Evolutionary conservation across 2,329 filamentous ascomycete species (phyloP).

Genomic region (Claviceps maximensis): DNA sequence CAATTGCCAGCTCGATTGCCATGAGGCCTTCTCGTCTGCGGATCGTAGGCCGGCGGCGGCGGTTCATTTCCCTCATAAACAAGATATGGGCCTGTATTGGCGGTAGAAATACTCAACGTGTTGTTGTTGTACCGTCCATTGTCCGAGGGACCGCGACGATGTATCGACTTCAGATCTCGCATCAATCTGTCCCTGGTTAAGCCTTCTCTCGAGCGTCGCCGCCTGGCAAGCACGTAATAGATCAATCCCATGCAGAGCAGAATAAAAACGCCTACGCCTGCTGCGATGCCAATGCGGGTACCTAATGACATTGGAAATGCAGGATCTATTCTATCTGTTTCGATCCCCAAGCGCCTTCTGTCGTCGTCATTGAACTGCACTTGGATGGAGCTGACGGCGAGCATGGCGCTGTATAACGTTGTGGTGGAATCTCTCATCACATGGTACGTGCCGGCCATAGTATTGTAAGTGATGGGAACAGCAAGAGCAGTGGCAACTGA

Average conservation of each 20-base stretch:
- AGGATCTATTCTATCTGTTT: conserved; percentile 15
- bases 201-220: conserved; percentile 10
- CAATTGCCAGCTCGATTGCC: conserved; percentile 12
- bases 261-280: conserved; percentile 18
- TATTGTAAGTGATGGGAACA: conserved; percentile 23
- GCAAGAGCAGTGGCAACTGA: conserved; percentile 23
- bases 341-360: conserved; percentile 20
- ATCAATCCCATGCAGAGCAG: conserved; percentile 16
- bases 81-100: not conserved
- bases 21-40: conserved; percentile 12
- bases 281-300: conserved; percentile 22
- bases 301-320: conserved; percentile 14
- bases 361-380: conserved; percentile 25
- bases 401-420: conserved; percentile 23
- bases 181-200: conserved; percentile 7
- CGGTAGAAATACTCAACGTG: conserved; percentile 1
- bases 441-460: conserved; percentile 21
- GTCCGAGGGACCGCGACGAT: not conserved
- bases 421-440: conserved; percentile 22
- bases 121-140: not conserved
- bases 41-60: conserved; percentile 21
- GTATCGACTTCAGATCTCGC: conserved; percentile 5
- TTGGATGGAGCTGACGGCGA: conserved; percentile 24
- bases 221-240: conserved; percentile 15
- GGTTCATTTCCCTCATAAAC: conserved; percentile 11